Evolutionary conservation across 495 filamentous ascomycete genomes (phyloP), one percentile per base, ranked within the genome.

Genomic region (Corynascus novoguineensis): DNA sequence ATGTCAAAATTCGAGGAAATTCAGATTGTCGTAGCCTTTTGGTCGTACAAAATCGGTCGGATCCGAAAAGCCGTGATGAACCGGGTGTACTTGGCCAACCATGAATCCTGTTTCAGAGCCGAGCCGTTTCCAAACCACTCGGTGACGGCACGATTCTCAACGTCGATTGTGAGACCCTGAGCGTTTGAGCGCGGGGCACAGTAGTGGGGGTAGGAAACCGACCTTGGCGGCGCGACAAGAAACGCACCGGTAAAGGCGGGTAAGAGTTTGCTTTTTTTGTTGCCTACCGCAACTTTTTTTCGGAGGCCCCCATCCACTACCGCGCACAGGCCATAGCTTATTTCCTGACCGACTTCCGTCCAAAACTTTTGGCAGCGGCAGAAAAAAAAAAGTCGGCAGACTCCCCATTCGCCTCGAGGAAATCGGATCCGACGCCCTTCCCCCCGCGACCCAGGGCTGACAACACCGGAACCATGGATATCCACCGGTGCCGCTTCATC

Each of bases 401-500:
- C 24, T 5, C 28, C 35, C 27, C 22, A 7, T 22, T 38, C n/a
- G 28, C 11, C 31, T 38, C n/a, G 41, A 58, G 48, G 29, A 46
- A 47, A 14, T 24, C 48, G 48, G 56, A 46, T 31, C 56, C 49
- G 14, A 53, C 40, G 42, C 50, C 55, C 45, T 57, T 25, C n/a
- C n/a, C 34, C 38, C 12, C 34, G 22, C 25, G 31, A 35, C 52
- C 32, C 50, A 57, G 59, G 59, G 53, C 57, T 38, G 52, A 60
- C 50, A 62, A 40, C 49, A 65, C 53, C 62, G 55, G 51, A 51
- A 64, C 38, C 58, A 96, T 99, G 89, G 93, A 97, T 75, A 86
- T 97, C 64, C 95, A 99, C 75, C 88, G 93, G 67, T 95, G 91
- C 64, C 89, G 93, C 63, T 99, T 97, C 75, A 87, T 99, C 41